Evolutionary conservation across 2,329 filamentous ascomycete species (phyloP), one percentile per base, ranked within the genome.

Genomic region (Penicillium sp.): DNA sequence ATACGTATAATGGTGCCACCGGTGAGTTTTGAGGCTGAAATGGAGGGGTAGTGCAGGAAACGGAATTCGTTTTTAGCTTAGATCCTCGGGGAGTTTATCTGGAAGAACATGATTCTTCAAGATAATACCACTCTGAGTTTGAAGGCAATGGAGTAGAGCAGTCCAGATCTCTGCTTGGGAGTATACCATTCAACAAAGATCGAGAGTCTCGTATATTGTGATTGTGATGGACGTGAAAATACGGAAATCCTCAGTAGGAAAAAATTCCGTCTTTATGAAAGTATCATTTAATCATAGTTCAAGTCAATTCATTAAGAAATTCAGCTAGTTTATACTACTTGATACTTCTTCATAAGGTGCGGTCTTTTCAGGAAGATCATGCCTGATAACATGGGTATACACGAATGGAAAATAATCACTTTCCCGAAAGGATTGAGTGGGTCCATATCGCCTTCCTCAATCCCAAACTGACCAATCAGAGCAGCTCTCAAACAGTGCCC

Each of bases 11-110:
- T 75, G 4, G 74, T 64, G 13, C 78, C 76, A 46, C 76, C 78
- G 10, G 74, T 71, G 26, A 84, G 71, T 38, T 76, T 75, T 13
- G 71, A 73, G 26, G 76, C 78, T 22, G 79, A 73, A 5, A 83
- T 75, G 1, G 79, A 73, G 0, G 83, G 83, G 63, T 86, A 88
- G 69, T 88, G 86, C 7, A 87, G 75, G 25, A 89, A 73, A 1
- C 86, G 80, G 26, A 88, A 76, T 61, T 87, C 85, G 64, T 86
- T 85, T 65, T 86, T 82, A 56, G 81, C 78, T 1, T 81, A 67
- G 52, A 2, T 65, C 38, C 11, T 59, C 26, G 42, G 65, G 54
- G 3, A 61, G 53, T 5, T 64, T 45, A 28, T 61, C 61, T 0
- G 66, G 58, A 3, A 68, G 58, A n/a, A 63, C 63, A 30, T 68